These are phyloP conservation scores for Avena sativa DNA, from an alignment of 176 grass and related monocot species.

Conservation along the genomic window DNA sequence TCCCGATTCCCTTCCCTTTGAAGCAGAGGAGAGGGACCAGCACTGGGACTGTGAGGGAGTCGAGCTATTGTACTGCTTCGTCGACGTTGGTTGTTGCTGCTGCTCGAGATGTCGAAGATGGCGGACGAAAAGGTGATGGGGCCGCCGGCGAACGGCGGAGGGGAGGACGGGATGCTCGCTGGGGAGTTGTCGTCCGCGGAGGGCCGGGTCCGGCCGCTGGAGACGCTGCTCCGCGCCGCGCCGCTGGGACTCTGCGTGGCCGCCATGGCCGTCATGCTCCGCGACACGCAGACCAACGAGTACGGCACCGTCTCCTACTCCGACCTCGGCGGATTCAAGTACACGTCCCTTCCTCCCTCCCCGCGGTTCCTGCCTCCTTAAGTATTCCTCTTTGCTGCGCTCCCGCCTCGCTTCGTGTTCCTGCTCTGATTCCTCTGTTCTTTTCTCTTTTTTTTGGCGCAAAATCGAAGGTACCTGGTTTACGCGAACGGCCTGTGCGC, in stretches of 20 bases:
- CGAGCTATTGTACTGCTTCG: background rate
- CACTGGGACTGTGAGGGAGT: background rate
- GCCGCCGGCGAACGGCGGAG: background rate
- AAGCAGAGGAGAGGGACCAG: background rate
- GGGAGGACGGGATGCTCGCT: background rate
- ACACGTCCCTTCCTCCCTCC: background rate
- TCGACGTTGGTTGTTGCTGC: background rate
- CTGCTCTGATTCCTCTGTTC: background rate
- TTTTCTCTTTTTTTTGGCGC: background rate
- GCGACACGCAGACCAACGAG: conserved; percentile 74
- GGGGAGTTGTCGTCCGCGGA: conserved; percentile 4
- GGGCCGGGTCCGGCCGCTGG: conserved; percentile 47
- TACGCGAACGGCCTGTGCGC: conserved; percentile 83
- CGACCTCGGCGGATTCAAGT: conserved; percentile 88
- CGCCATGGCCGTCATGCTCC: conserved; percentile 84
- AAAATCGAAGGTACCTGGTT: conserved; percentile 69
- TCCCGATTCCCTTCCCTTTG: background rate
- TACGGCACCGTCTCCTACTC: conserved; percentile 83
- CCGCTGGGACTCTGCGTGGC: conserved; percentile 81
- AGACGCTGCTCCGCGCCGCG: conserved; percentile 76
- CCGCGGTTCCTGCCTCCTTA: background rate
- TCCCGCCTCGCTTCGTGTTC: background rate
- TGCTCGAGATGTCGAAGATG: conserved; percentile 49
- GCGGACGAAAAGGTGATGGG: conserved; percentile 56
- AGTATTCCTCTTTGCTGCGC: background rate